A percentile compares a stretch with the other conserved stretches of the same genome.
phyloP scores from a whole-genome alignment of 345 rosid species.

The Salix dunnii region DNA sequence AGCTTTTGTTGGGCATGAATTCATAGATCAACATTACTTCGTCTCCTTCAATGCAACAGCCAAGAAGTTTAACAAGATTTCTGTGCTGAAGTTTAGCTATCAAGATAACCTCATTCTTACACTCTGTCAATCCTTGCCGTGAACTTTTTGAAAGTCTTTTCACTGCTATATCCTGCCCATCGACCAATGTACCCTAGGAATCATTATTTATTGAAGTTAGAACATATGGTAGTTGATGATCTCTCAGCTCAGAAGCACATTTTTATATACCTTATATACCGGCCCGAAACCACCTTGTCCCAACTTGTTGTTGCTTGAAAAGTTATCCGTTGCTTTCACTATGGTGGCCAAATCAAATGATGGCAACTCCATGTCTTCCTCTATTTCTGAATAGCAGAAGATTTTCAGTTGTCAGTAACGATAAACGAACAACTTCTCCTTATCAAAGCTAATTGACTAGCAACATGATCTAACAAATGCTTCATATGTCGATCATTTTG shows the following conservation, averaged over 20 bases:
- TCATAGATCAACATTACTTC: slow-evolving; percentile 31
- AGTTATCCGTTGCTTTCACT: slow-evolving; percentile 23
- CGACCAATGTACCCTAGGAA: slow-evolving; percentile 33
- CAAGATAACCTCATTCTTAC: slow-evolving; percentile 40
- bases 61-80: slow-evolving; percentile 44
- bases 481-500: too few species aligned
- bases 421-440: too few species aligned
- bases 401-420: background rate
- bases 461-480: too few species aligned
- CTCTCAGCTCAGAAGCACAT: background rate
- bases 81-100: slow-evolving; percentile 51
- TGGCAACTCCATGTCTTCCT: slow-evolving; percentile 23
- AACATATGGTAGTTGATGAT: background rate
- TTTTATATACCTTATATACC: slow-evolving; percentile 25
- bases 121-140: slow-evolving; percentile 41
- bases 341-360: slow-evolving; percentile 13
- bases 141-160: slow-evolving; percentile 45
- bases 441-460: too few species aligned
- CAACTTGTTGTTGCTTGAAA: slow-evolving; percentile 21
- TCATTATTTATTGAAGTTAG: too few species aligned
- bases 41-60: slow-evolving; percentile 25
- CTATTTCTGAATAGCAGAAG: background rate
- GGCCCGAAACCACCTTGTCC: slow-evolving; percentile 38
- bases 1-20: slow-evolving; percentile 33
- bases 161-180: slow-evolving; percentile 49